Evolutionary conservation across 176 grass and related monocot species (phyloP), one percentile per base, ranked within the genome.

Genomic region (Carex pumila): DNA sequence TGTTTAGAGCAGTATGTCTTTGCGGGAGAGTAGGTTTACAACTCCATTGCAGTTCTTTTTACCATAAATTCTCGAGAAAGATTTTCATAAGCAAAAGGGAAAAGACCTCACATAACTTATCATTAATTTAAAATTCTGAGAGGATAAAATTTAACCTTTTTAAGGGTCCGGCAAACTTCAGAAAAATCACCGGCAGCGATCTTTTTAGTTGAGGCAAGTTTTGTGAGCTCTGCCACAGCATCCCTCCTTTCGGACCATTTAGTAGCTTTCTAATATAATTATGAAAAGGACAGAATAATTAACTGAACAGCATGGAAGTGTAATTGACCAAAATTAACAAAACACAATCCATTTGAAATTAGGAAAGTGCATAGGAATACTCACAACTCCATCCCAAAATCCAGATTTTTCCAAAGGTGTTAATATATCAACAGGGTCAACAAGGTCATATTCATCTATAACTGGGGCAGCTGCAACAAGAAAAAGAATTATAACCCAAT

Each of bases 221-320:
- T 99, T 77, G 90, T 95, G 34, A 99, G 88, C 68, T 99, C 97
- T 0, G 81, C 91, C 8, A 99, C 97, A 87, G 97, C 97, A 88
- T 99, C 97, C 89, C 93, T 99, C 83, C 97, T 95, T 87, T 99
- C 97, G 1, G 97, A 99, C 97, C 97, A 99, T 89, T 99, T 99
- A 84, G 90, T 87, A 88, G 93, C 93, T 99, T 99, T 99, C 97
- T 99, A 87, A 84, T 41, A 34, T 83, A 74, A 86, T 47, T 15
- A 83, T 15, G 59, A 50, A 67, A 83, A 52, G 11, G 7, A 82
- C n/a, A 22, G 61, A 34, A 87, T n/a, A 71, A 81, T 55, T 71
- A 71, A n/a, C 52, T 67, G 14, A 29, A 78, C 12, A 19, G 71
- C 29, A 92, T 8, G 70, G 17, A 77, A 75, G 50, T 69, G 22